Percentiles rank a stretch among this genome's conserved stretches.
Evolutionary conservation across 106 monocot genomes (phyloP).

Genomic region (Phalaenopsis aphrodite): DNA sequence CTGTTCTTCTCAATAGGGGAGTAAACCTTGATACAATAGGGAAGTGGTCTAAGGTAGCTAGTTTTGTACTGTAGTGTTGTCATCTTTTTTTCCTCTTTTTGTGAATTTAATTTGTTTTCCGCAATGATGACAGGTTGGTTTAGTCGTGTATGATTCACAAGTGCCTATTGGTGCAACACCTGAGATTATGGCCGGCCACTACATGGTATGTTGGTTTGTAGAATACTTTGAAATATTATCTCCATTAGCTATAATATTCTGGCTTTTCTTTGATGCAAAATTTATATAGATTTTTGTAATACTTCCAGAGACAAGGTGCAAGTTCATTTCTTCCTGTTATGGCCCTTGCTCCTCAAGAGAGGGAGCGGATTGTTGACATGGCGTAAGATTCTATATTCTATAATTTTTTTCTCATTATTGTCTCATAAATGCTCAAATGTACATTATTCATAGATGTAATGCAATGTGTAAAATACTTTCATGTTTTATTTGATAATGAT

Average conservation of each 20-base stretch:
- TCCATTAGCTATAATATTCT: neutral
- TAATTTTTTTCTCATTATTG: neutral
- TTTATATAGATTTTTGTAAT: conserved; percentile 4
- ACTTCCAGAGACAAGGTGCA: conserved; percentile 80
- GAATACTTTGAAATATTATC: neutral
- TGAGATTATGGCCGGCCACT: conserved; percentile 92
- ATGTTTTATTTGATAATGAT: too few species aligned
- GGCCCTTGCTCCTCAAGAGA: conserved; percentile 98
- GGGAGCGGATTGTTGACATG: conserved; percentile 93
- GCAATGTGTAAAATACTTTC: too few species aligned
- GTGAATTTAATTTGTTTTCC: neutral
- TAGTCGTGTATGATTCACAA: conserved; percentile 91
- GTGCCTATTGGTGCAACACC: conserved; percentile 90
- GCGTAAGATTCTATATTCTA: conserved; percentile 52
- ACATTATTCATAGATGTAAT: too few species aligned
- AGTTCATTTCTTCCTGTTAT: conserved; percentile 97
- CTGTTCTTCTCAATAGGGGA: conserved; percentile 78
- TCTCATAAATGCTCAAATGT: neutral
- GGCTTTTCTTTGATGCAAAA: neutral
- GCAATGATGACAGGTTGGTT: conserved; percentile 56
- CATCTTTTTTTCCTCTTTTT: neutral
- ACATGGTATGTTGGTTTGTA: conserved; percentile 46
- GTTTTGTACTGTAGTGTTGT: neutral
- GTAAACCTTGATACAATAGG: conserved; percentile 82
- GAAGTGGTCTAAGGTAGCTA: conserved; percentile 92